Percentiles rank a stretch among this genome's conserved stretches.
Conservation (phyloP, 768 basidiomycete genomes). For the Phlegmacium glaucopus region DNA sequence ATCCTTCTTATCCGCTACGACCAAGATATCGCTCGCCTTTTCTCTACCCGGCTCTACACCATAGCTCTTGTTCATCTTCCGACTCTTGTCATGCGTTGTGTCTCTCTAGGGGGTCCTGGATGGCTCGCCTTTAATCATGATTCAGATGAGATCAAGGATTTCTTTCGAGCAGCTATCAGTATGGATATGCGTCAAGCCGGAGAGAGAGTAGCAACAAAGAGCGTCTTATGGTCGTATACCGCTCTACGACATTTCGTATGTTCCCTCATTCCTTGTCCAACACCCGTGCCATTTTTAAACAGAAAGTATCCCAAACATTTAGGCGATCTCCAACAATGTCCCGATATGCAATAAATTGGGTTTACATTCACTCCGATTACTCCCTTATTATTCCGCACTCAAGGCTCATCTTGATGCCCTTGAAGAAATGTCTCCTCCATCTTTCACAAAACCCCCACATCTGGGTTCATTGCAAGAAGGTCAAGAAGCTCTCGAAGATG, state of each 20-base stretch:
- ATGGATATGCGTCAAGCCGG: conserved; percentile 81
- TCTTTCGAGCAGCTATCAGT: conserved; percentile 62
- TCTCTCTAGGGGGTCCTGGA: conserved; percentile 56
- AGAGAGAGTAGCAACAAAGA: conserved; percentile 76
- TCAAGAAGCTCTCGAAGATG: conserved; percentile 60
- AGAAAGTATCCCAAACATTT: conserved; percentile 10
- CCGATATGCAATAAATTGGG: conserved; percentile 62
- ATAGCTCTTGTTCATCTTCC: conserved; percentile 66
- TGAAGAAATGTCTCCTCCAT: conserved; percentile 51
- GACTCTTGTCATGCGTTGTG: conserved; percentile 63
- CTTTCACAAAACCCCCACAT: conserved; percentile 66
- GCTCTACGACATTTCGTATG: conserved; percentile 73
- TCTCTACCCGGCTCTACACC: conserved; percentile 65
- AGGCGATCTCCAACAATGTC: conserved; percentile 73
- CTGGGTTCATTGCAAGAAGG: conserved; percentile 57
- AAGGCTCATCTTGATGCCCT: conserved; percentile 60
- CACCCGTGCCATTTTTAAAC: conserved; percentile 9
- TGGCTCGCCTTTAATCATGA: conserved; percentile 70
- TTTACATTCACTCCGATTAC: conserved; percentile 60
- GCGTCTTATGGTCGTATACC: conserved; percentile 77
- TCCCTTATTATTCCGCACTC: conserved; percentile 59
- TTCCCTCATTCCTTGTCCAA: conserved; percentile 11
- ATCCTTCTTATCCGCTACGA: conserved; percentile 69
- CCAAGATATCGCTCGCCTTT: conserved; percentile 72
- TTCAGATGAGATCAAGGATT: conserved; percentile 70